Evolutionary conservation across 1,139 yeast species (phyloP).

Genomic region (Nematodospora anomalae): DNA sequence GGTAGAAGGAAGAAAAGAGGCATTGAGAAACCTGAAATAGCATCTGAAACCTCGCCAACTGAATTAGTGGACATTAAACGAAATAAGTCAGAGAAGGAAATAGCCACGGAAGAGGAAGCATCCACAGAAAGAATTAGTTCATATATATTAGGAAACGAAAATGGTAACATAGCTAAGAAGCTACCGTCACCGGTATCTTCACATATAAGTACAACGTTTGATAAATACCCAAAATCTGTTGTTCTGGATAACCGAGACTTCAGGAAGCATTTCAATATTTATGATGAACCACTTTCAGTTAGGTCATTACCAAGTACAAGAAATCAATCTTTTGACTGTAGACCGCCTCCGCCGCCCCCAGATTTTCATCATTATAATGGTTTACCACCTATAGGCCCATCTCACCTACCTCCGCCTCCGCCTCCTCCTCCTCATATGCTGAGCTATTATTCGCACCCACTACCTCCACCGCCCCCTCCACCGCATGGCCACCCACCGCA

Average conservation of each 20-base stretch:
- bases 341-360: constrained; percentile 8
- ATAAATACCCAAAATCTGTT: not conserved
- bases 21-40: constrained; percentile 1
- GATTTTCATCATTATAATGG: constrained; percentile 6
- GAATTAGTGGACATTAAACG: not conserved
- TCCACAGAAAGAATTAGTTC: constrained; percentile 13
- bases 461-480: constrained; percentile 10
- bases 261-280: not conserved
- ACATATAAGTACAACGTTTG: not conserved
- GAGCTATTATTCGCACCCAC: constrained; percentile 5
- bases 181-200: constrained; percentile 9
- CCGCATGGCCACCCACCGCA: constrained; percentile 6
- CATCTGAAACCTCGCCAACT: constrained; percentile 1
- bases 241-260: not conserved
- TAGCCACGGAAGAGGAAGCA: constrained; percentile 1
- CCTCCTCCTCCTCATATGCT: constrained; percentile 4
- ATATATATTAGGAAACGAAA: constrained; percentile 8
- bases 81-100: not conserved
- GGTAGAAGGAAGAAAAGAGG: constrained; percentile 49
- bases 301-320: not conserved
- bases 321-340: not conserved
- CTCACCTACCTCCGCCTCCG: constrained; percentile 7
- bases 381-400: constrained; percentile 6
- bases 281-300: too few species aligned
- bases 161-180: constrained; percentile 5